phyloP scores from a whole-genome alignment of 225 moss, liverwort and hornwort genomes.

The Antitrichia curtipendula region DNA sequence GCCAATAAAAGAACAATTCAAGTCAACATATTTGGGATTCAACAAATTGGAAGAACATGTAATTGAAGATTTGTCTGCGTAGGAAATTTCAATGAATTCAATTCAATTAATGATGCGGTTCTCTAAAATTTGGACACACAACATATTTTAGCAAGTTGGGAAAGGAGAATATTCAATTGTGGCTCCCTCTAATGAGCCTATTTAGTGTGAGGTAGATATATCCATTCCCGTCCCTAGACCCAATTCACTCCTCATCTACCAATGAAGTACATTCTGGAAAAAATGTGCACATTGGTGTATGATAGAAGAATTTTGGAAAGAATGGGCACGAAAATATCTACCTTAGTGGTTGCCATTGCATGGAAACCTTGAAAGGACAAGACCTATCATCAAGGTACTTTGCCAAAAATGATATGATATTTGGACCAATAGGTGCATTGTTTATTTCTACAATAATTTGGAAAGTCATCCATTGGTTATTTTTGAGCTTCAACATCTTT shows the following conservation, averaged over 20 bases:
- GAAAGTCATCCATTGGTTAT: neutral
- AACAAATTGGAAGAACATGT: accelerated
- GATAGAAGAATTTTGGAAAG: neutral
- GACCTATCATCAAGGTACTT: neutral
- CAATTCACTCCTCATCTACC: accelerated
- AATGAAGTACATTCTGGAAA: neutral
- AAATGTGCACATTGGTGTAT: neutral
- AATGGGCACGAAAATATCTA: neutral
- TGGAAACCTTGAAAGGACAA: accelerated
- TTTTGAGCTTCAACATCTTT: accelerated
- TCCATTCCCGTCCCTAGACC: accelerated
- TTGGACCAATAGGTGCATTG: neutral
- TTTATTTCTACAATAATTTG: neutral
- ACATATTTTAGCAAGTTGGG: accelerated
- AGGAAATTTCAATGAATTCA: neutral
- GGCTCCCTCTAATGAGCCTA: accelerated
- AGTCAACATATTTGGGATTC: accelerated
- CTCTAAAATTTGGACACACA: accelerated
- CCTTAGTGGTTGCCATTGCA: neutral
- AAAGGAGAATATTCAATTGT: accelerated
- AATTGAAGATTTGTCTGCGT: accelerated
- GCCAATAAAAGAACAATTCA: neutral
- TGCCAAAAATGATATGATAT: neutral
- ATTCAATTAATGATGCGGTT: accelerated
- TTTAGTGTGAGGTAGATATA: neutral